These are phyloP conservation scores for Wickerhamiella qilinensis DNA, from an alignment of 805 yeast genomes.

Conservation along the genomic window DNA sequence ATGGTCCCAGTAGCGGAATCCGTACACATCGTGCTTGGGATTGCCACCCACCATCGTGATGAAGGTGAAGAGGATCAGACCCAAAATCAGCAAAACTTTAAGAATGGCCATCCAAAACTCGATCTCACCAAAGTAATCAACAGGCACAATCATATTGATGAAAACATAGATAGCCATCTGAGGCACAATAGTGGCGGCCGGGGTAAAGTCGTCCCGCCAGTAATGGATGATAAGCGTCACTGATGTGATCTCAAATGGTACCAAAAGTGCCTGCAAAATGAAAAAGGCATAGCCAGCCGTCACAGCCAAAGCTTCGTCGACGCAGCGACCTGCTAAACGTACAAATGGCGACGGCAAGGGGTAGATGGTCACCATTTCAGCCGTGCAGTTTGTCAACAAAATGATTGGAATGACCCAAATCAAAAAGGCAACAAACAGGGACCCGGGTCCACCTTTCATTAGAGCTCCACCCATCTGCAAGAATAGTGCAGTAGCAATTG, in stretches of 20 bases:
- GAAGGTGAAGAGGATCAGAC: slow-evolving; percentile 58
- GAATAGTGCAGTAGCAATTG: slow-evolving; percentile 16
- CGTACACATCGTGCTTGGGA: slow-evolving; percentile 48
- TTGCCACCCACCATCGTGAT: slow-evolving; percentile 80
- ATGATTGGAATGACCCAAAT: slow-evolving; percentile 58
- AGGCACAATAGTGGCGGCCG: slow-evolving; percentile 51
- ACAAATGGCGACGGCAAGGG: slow-evolving; percentile 70
- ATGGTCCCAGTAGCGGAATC: slow-evolving; percentile 39
- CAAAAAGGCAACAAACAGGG: slow-evolving; percentile 45
- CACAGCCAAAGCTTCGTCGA: slow-evolving; percentile 59
- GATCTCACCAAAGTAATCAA: slow-evolving; percentile 59
- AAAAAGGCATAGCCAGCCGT: slow-evolving; percentile 72
- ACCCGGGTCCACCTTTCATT: slow-evolving; percentile 53
- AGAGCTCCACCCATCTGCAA: slow-evolving; percentile 28
- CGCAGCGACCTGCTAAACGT: slow-evolving; percentile 55
- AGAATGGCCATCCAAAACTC: slow-evolving; percentile 69
- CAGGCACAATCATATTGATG: slow-evolving; percentile 53
- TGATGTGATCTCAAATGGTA: slow-evolving; percentile 73
- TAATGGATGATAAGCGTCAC: slow-evolving; percentile 64
- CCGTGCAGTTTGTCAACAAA: slow-evolving; percentile 51
- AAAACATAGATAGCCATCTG: slow-evolving; percentile 47
- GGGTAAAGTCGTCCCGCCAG: slow-evolving; percentile 64
- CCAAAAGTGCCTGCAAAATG: slow-evolving; percentile 56
- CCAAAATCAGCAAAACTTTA: slow-evolving; percentile 59
- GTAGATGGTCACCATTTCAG: slow-evolving; percentile 62